Conservation (phyloP, 768 basidiomycete species). For the Auricularia sp. region DNA sequence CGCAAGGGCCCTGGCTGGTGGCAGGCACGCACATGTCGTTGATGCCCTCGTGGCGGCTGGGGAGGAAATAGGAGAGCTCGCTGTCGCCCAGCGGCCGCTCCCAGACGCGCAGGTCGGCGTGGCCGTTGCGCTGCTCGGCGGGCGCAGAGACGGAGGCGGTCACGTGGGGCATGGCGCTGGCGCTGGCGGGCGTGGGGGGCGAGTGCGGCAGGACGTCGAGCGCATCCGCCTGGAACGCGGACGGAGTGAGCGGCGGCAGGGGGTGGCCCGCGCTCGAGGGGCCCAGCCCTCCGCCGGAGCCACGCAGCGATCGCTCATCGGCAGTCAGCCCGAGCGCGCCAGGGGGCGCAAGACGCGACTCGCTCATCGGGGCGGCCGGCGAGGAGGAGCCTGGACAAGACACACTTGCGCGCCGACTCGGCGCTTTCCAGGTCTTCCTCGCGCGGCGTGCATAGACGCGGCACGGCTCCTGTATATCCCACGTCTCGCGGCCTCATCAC, state of each 20-base stretch:
- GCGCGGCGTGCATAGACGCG: no score
- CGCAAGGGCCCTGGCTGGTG: background rate
- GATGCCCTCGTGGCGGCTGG: conserved; percentile 63
- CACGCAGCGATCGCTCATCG: background rate
- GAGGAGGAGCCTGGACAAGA: background rate
- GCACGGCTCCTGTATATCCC: no score
- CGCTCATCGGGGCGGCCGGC: background rate
- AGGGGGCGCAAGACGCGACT: background rate
- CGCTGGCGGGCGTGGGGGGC: background rate
- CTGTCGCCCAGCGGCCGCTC: conserved; percentile 62
- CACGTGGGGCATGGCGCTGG: background rate
- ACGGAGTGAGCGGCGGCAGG: background rate
- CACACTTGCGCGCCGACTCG: background rate
- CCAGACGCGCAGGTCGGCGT: conserved; percentile 6
- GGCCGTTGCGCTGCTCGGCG: background rate
- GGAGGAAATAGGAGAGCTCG: conserved; percentile 71
- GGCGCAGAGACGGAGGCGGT: background rate
- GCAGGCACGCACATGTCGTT: conserved; percentile 67
- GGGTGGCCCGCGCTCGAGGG: background rate
- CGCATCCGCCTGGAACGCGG: background rate
- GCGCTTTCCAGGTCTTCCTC: no score
- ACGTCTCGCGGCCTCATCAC: no score
- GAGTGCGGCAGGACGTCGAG: background rate
- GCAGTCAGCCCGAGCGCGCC: background rate
- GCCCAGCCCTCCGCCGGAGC: background rate